Conservation (phyloP, 2,329 filamentous ascomycete species). For the Apiospora sp. region DNA sequence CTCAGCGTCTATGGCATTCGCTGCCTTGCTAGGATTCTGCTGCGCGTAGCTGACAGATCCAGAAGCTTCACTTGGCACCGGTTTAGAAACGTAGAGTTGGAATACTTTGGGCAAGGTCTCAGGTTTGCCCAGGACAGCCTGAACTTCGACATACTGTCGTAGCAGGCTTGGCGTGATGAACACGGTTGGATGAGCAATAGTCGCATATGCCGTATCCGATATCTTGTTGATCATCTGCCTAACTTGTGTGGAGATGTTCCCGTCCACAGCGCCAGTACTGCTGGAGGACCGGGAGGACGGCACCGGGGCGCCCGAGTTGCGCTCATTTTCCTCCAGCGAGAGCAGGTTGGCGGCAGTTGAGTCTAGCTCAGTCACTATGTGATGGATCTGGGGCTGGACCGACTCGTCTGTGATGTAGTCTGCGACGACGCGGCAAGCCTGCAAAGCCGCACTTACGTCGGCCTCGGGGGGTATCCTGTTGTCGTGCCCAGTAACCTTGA, state of each 20-base stretch:
- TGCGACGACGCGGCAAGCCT: slow-evolving; percentile 40
- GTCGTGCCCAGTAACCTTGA: slow-evolving; percentile 35
- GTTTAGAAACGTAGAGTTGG: slow-evolving; percentile 84
- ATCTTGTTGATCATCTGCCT: slow-evolving; percentile 59
- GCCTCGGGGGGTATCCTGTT: slow-evolving; percentile 38
- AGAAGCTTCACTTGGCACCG: slow-evolving; percentile 68
- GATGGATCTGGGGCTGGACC: slow-evolving; percentile 40
- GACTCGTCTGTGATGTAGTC: slow-evolving; percentile 42
- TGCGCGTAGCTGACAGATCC: slow-evolving; percentile 66
- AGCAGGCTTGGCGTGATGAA: slow-evolving; percentile 81
- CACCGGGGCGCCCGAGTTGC: slow-evolving; percentile 28
- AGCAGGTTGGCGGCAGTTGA: slow-evolving; percentile 46
- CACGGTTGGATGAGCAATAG: slow-evolving; percentile 78
- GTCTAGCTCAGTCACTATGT: slow-evolving; percentile 44
- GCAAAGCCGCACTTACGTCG: slow-evolving; percentile 40
- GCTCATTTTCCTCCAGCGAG: slow-evolving; percentile 40
- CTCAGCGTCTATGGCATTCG: slow-evolving; percentile 75
- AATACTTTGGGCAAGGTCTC: slow-evolving; percentile 83
- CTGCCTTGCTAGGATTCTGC: slow-evolving; percentile 72
- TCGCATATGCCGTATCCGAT: slow-evolving; percentile 69
- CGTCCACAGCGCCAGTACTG: slow-evolving; percentile 3
- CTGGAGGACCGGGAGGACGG: slow-evolving; percentile 28
- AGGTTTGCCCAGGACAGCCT: slow-evolving; percentile 75
- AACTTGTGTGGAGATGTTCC: slow-evolving; percentile 40
- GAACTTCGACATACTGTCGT: slow-evolving; percentile 76